Evolutionary conservation across 2,329 filamentous ascomycete species (phyloP).

Genomic region (Penicillium sp.): DNA sequence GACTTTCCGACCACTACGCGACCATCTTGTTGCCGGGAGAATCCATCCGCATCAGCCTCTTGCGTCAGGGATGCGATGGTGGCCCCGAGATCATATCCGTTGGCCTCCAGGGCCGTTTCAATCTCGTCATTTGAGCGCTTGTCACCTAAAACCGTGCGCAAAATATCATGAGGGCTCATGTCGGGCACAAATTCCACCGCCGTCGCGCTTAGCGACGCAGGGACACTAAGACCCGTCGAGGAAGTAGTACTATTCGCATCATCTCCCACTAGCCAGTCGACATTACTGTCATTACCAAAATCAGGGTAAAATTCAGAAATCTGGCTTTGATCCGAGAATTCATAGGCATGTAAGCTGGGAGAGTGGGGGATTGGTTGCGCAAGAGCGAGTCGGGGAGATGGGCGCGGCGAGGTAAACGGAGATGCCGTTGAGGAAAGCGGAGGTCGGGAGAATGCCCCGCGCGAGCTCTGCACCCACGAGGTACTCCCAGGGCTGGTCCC

Average conservation of each 20-base stretch:
- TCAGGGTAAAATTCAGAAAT: slow-evolving; percentile 86
- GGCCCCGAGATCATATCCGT: slow-evolving; percentile 89
- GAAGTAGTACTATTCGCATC: slow-evolving; percentile 78
- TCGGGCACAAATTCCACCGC: slow-evolving; percentile 82
- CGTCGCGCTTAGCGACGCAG: slow-evolving; percentile 67
- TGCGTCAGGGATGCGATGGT: slow-evolving; percentile 90
- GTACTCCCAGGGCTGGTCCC: slow-evolving; percentile 80
- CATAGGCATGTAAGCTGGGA: slow-evolving; percentile 89
- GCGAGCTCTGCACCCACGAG: slow-evolving; percentile 70
- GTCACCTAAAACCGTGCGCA: slow-evolving; percentile 89
- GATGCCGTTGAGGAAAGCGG: slow-evolving; percentile 76
- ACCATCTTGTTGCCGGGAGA: slow-evolving; percentile 56
- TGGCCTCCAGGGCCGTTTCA: slow-evolving; percentile 80
- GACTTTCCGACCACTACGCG: slow-evolving; percentile 84
- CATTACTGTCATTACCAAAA: slow-evolving; percentile 79
- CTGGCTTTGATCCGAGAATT: slow-evolving; percentile 82
- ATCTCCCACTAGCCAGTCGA: slow-evolving; percentile 92
- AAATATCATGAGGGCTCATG: slow-evolving; percentile 97
- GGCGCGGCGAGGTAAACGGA: slow-evolving; percentile 89
- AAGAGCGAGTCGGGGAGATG: slow-evolving; percentile 85
- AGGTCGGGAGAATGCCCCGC: slow-evolving; percentile 71
- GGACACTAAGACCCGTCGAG: slow-evolving; percentile 71
- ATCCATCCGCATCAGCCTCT: slow-evolving; percentile 55
- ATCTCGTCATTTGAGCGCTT: slow-evolving; percentile 91
- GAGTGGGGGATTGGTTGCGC: slow-evolving; percentile 94